Conservation (phyloP, 2,329 filamentous ascomycete genomes). For the Pseudocercospora eumusae region DNA sequence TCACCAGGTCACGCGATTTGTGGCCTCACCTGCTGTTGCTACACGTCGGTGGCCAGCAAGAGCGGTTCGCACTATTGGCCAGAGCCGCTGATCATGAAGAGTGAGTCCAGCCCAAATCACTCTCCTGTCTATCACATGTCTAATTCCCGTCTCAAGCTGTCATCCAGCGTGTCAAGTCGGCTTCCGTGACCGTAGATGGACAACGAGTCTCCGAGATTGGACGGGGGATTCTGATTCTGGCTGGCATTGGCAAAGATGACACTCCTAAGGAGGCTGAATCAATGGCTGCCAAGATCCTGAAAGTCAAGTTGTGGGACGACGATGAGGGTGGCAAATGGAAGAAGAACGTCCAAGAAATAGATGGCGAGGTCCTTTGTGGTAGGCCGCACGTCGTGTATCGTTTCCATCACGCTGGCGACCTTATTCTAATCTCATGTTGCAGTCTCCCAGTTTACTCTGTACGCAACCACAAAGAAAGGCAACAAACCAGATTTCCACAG, state of each 20-base stretch:
- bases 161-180: constrained; percentile 88
- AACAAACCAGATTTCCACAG: constrained; percentile 94
- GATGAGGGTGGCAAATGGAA: constrained; percentile 85
- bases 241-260: constrained; percentile 86
- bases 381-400: constrained; percentile 37
- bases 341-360: constrained; percentile 80
- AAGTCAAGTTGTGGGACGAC: constrained; percentile 89
- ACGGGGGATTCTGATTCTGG: constrained; percentile 85
- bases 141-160: constrained; percentile 63
- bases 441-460: constrained; percentile 96
- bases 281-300: constrained; percentile 82
- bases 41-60: too few species aligned
- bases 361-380: constrained; percentile 94
- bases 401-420: constrained; percentile 13
- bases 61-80: too few species aligned
- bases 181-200: constrained; percentile 92
- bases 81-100: constrained; percentile 42
- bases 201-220: constrained; percentile 88
- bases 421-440: constrained; percentile 17
- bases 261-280: constrained; percentile 83
- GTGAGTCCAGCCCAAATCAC: constrained; percentile 33
- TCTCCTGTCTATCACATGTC: constrained; percentile 18
- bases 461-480: constrained; percentile 92
- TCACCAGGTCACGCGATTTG: constrained; percentile 18
- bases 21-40: constrained; percentile 5